phyloP scores from a whole-genome alignment of 2,329 filamentous ascomycete genomes.

The Xylaria sp. region DNA sequence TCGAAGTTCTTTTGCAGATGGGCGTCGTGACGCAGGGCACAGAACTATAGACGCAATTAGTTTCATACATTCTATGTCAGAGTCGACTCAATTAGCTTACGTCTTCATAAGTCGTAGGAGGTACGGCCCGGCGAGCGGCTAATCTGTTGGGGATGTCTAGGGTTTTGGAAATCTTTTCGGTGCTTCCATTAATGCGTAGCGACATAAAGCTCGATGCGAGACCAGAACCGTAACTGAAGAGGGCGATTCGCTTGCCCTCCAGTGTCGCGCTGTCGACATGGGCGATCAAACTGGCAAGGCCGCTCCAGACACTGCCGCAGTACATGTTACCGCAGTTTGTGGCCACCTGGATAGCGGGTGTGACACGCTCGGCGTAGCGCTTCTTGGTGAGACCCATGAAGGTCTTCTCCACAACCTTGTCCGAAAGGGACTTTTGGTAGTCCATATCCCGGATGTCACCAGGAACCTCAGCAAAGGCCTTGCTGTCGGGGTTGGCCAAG shows the following conservation, averaged over 20 bases:
- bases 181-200: conserved; percentile 77
- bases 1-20: conserved; percentile 83
- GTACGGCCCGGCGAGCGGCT: conserved; percentile 70
- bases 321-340: conserved; percentile 79
- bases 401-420: conserved; percentile 87
- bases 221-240: conserved; percentile 84
- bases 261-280: conserved; percentile 70
- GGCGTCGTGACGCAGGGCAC: conserved; percentile 81
- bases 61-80: background rate
- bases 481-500: conserved; percentile 72
- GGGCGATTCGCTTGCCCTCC: conserved; percentile 75
- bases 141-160: conserved; percentile 77
- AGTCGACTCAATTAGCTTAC: conserved; percentile 58
- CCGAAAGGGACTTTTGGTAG: conserved; percentile 80
- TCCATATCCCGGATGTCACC: conserved; percentile 80
- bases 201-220: conserved; percentile 77
- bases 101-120: conserved; percentile 77
- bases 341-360: conserved; percentile 77
- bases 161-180: conserved; percentile 72
- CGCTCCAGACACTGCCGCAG: conserved; percentile 78
- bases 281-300: conserved; percentile 75
- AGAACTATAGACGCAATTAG: conserved; percentile 67
- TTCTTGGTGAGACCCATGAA: conserved; percentile 89
- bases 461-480: conserved; percentile 78
- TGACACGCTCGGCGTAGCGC: conserved; percentile 80